Percentiles rank a stretch among this genome's conserved stretches.
phyloP scores from a whole-genome alignment of 345 rosid species.

The Alliaria petiolata region DNA sequence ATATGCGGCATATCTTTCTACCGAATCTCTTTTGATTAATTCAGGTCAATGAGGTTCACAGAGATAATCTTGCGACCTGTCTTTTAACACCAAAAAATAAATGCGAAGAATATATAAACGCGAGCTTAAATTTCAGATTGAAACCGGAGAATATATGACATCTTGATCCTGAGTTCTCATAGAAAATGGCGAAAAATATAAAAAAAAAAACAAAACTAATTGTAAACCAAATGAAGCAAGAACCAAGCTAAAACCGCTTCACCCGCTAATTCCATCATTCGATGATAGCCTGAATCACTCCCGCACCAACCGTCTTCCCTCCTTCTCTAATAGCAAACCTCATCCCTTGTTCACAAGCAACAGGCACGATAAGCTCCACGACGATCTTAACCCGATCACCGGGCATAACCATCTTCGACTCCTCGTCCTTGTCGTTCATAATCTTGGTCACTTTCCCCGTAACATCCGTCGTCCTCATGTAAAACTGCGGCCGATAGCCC shows the following conservation, averaged over 20 bases:
- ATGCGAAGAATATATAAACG: too few relatives aligned
- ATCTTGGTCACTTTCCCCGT: constrained; percentile 67
- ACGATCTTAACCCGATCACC: constrained; percentile 88
- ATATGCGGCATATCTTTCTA: too few relatives aligned
- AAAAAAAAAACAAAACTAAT: background rate
- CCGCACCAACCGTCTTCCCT: constrained; percentile 91
- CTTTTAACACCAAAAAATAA: too few relatives aligned
- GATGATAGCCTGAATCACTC: constrained; percentile 79
- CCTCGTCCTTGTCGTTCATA: constrained; percentile 85
- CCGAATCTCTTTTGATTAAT: too few relatives aligned
- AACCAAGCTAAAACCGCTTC: too few relatives aligned
- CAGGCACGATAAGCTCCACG: constrained; percentile 84
- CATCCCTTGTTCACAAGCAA: constrained; percentile 92
- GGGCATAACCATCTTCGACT: constrained; percentile 91
- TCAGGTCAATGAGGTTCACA: too few relatives aligned
- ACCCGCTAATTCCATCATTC: too few relatives aligned
- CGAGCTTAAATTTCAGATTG: too few relatives aligned
- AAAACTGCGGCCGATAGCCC: constrained; percentile 82
- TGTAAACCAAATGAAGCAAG: background rate
- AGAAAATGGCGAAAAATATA: background rate
- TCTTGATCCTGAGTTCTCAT: background rate
- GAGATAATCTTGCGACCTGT: too few relatives aligned
- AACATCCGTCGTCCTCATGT: constrained; percentile 92
- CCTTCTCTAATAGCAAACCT: constrained; percentile 95
- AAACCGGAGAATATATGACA: constrained; percentile 11